These are phyloP conservation scores for Apostasia ramifera DNA, from an alignment of 106 monocot genomes.

Conservation along the genomic window DNA sequence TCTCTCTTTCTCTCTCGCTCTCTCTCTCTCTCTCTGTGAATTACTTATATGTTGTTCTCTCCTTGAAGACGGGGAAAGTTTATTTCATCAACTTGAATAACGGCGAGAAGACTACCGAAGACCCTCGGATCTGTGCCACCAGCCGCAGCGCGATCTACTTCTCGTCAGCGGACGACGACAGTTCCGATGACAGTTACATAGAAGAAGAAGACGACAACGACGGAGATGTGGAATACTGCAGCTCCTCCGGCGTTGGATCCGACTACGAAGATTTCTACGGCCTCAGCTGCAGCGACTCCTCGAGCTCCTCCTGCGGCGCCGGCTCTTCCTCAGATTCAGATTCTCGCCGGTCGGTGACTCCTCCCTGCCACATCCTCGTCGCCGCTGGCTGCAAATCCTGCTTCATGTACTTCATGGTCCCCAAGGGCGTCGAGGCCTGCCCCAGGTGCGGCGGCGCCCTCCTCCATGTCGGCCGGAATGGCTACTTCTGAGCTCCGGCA, in stretches of 20 bases:
- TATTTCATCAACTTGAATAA: conserved; percentile 64
- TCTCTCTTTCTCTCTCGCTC: background rate
- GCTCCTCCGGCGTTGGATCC: conserved; percentile 4
- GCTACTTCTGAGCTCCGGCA: background rate
- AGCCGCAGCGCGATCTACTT: background rate
- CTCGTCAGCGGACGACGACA: conserved; percentile 7
- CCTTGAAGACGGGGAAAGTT: conserved; percentile 57
- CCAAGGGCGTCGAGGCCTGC: conserved; percentile 43
- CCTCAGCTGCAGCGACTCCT: conserved; percentile 17
- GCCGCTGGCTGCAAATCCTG: conserved; percentile 78
- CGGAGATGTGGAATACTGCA: background rate
- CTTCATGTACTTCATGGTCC: conserved; percentile 93
- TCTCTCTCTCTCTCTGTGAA: background rate
- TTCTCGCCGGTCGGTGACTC: background rate
- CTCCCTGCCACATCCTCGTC: conserved; percentile 34
- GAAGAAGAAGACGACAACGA: conserved; percentile 15
- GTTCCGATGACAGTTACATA: background rate
- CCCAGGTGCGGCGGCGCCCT: conserved; percentile 66
- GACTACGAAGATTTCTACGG: conserved; percentile 11
- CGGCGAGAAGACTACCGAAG: conserved; percentile 44
- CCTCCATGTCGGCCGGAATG: conserved; percentile 42
- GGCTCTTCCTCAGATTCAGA: conserved; percentile 3
- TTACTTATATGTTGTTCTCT: background rate
- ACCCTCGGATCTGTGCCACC: conserved; percentile 28
- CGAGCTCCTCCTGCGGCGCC: conserved; percentile 22